Percentiles rank a stretch among this genome's conserved stretches.
Conservation (phyloP, 2,329 filamentous ascomycete species). For the Aureobasidium melanogenum region DNA sequence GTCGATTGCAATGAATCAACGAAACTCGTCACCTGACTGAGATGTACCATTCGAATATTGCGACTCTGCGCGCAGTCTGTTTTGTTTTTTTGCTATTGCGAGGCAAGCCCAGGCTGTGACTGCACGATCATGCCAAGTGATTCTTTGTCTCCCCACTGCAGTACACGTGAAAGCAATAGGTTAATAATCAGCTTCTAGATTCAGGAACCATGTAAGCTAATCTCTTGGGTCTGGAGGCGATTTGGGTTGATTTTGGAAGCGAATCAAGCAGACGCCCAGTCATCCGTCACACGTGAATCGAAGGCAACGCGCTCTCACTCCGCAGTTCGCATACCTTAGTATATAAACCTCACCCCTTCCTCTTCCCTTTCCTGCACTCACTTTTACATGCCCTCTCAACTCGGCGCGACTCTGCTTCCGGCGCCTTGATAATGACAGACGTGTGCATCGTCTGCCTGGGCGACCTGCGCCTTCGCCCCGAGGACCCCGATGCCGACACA, state of each 20-base stretch:
- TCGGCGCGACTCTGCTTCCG: conserved; percentile 10
- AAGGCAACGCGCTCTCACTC: conserved; percentile 3
- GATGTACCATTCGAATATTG: not conserved
- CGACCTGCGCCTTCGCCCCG: conserved; percentile 48
- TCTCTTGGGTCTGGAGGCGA: not conserved
- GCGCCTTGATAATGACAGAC: conserved; percentile 45
- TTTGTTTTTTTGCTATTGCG: not conserved
- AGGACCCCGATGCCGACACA: not conserved
- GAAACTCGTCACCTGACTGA: not conserved
- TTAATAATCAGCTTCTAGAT: not conserved
- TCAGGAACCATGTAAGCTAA: not conserved
- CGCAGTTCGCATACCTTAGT: not conserved
- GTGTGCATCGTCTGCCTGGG: conserved; percentile 65
- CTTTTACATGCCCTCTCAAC: not conserved
- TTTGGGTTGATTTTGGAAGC: not conserved
- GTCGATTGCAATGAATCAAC: not conserved
- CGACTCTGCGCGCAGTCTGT: not conserved
- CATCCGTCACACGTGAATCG: conserved; percentile 7
- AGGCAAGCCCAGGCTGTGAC: not conserved
- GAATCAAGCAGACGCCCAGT: not conserved
- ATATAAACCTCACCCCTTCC: conserved; percentile 7
- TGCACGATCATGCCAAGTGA: not conserved
- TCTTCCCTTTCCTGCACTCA: not conserved
- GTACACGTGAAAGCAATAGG: not conserved
- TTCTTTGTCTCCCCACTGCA: not conserved